Conservation (phyloP, 106 monocot species). For the Alisma plantagoaquatica region DNA sequence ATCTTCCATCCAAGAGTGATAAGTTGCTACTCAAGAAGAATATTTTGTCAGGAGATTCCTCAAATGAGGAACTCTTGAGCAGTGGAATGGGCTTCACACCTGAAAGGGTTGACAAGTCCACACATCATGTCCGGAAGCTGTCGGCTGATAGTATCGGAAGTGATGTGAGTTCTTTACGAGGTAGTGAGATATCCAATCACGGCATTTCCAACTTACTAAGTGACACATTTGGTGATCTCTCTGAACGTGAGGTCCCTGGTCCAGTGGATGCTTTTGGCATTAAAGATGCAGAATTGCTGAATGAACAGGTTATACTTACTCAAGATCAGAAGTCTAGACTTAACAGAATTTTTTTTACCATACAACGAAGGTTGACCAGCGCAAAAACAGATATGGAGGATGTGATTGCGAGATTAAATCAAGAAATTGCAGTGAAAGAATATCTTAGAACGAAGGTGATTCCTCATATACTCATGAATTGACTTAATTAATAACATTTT, state of each 20-base stretch:
- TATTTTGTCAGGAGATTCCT: too few species aligned
- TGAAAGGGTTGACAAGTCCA: slow-evolving; percentile 49
- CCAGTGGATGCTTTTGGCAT: slow-evolving; percentile 17
- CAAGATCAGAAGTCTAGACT: slow-evolving; percentile 64
- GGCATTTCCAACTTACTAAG: slow-evolving; percentile 31
- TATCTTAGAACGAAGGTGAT: slow-evolving; percentile 75
- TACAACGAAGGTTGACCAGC: slow-evolving; percentile 61
- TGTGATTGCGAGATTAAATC: slow-evolving; percentile 80
- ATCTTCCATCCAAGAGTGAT: too few species aligned
- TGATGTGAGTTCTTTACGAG: slow-evolving; percentile 76
- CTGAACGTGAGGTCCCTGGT: slow-evolving; percentile 28
- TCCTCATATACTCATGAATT: background rate
- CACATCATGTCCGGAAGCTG: slow-evolving; percentile 47
- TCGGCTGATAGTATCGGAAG: slow-evolving; percentile 84
- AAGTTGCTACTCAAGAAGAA: too few species aligned
- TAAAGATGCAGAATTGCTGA: slow-evolving; percentile 15
- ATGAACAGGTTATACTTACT: slow-evolving; percentile 54
- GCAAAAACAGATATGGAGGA: slow-evolving; percentile 94
- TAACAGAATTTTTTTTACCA: slow-evolving; percentile 55
- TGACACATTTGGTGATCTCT: slow-evolving; percentile 37
- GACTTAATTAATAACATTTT: background rate
- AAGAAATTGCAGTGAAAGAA: slow-evolving; percentile 84
- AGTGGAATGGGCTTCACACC: too few species aligned
- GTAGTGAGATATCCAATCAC: slow-evolving; percentile 53
- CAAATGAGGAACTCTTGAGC: too few species aligned